Percentiles rank a stretch among this genome's conserved stretches.
These are phyloP conservation scores for Prunus salicina DNA, from an alignment of 306 rosid species.

Conservation along the genomic window DNA sequence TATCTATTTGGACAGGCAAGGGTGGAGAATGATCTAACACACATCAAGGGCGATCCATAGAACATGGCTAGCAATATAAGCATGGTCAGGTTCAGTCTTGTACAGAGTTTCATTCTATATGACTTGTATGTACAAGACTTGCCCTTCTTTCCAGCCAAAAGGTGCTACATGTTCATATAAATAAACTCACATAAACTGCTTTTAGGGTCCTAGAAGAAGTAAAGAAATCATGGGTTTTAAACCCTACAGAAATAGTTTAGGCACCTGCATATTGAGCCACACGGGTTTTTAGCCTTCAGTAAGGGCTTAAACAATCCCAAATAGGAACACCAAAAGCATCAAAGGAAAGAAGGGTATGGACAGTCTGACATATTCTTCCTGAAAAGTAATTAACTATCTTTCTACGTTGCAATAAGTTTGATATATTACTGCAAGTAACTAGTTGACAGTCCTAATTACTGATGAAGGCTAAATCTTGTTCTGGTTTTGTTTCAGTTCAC, in stretches of 20 bases:
- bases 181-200: neutral
- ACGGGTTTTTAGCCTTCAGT: neutral
- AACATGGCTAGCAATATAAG: conserved; percentile 64
- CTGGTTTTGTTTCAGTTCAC: conserved; percentile 52
- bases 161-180: neutral
- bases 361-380: conserved; percentile 17
- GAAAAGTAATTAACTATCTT: neutral
- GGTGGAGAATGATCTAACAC: conserved; percentile 52
- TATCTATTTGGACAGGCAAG: conserved; percentile 71
- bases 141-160: conserved; percentile 44
- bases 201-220: conserved; percentile 23
- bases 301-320: conserved; percentile 8
- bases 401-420: neutral
- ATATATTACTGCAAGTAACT: neutral
- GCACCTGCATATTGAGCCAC: conserved; percentile 23
- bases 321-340: conserved; percentile 20
- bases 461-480: neutral
- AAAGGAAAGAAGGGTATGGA: conserved; percentile 56
- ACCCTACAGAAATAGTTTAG: conserved; percentile 27
- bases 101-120: conserved; percentile 66
- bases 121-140: conserved; percentile 63
- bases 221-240: conserved; percentile 4
- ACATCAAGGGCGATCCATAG: conserved; percentile 54
- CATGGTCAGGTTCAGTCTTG: conserved; percentile 82
- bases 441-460: conserved; percentile 8